Conservation (phyloP, 2,329 filamentous ascomycete species). For the Cercospora sp. region DNA sequence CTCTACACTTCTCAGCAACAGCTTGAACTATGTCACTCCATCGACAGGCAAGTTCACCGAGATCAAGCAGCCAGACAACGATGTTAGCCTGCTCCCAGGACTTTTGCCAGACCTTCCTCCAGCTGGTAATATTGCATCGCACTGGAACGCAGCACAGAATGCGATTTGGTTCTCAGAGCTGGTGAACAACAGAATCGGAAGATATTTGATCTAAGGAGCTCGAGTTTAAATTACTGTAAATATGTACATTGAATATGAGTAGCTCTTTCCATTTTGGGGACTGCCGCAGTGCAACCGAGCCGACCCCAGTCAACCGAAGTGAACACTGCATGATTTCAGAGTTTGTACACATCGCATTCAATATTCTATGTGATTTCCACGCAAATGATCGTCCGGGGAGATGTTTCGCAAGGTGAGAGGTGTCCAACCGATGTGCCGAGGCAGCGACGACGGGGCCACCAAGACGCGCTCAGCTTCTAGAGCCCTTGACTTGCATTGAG, state of each 20-base stretch:
- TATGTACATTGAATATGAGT: background rate
- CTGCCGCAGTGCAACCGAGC: background rate
- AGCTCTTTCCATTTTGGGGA: background rate
- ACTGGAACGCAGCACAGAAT: constrained; percentile 24
- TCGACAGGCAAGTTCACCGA: constrained; percentile 23
- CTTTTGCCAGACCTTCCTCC: constrained; percentile 25
- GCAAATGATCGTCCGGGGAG: background rate
- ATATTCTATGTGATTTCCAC: background rate
- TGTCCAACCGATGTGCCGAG: background rate
- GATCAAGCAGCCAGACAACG: constrained; percentile 24
- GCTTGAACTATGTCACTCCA: constrained; percentile 28
- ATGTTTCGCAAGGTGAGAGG: background rate
- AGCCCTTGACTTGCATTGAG: background rate
- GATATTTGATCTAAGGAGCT: constrained; percentile 18
- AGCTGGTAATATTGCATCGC: constrained; percentile 26
- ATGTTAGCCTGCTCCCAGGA: constrained; percentile 15
- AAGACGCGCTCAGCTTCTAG: background rate
- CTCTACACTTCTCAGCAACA: constrained; percentile 25
- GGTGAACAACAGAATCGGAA: constrained; percentile 26
- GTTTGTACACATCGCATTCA: background rate
- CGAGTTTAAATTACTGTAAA: background rate
- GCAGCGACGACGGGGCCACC: background rate
- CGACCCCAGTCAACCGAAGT: background rate
- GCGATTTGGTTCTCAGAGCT: constrained; percentile 29
- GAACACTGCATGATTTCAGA: background rate